Evolutionary conservation across 805 yeast species (phyloP).

Genomic region (Scheffersomyces lignosus): DNA sequence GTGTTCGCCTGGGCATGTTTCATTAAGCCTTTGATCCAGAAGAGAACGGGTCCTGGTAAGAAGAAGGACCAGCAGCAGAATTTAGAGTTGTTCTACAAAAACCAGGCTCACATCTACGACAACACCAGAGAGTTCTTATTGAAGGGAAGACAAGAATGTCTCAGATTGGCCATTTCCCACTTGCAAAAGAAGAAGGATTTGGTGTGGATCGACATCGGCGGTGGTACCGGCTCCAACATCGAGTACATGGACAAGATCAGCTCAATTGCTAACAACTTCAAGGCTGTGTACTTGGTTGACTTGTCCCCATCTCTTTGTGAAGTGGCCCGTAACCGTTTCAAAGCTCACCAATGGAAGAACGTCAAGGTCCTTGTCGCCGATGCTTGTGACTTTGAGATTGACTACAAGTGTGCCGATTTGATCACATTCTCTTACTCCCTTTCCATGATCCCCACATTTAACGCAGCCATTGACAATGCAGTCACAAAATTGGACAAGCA

Average conservation of each 20-base stretch:
- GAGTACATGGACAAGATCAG: constrained; percentile 67
- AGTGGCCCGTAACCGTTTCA: constrained; percentile 63
- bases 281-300: constrained; percentile 71
- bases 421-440: constrained; percentile 78
- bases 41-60: constrained; percentile 20
- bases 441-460: constrained; percentile 83
- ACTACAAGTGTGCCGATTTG: constrained; percentile 55
- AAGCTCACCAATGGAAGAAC: constrained; percentile 44
- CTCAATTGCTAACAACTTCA: constrained; percentile 49
- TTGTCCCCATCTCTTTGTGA: constrained; percentile 75
- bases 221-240: constrained; percentile 83
- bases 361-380: constrained; percentile 73
- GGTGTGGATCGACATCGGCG: constrained; percentile 81
- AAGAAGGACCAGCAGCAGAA: constrained; percentile 52
- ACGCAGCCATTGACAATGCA: constrained; percentile 74
- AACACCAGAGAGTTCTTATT: constrained; percentile 63
- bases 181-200: constrained; percentile 43
- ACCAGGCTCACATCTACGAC: constrained; percentile 78
- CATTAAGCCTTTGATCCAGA: constrained; percentile 52
- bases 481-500: constrained; percentile 48
- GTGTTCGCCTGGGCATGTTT: constrained; percentile 53
- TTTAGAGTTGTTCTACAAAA: constrained; percentile 69
- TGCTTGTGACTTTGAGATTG: constrained; percentile 66
- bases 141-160: constrained; percentile 69
- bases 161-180: constrained; percentile 60